Conservation (phyloP, 495 filamentous ascomycete species). For the Penicillium angulare region DNA sequence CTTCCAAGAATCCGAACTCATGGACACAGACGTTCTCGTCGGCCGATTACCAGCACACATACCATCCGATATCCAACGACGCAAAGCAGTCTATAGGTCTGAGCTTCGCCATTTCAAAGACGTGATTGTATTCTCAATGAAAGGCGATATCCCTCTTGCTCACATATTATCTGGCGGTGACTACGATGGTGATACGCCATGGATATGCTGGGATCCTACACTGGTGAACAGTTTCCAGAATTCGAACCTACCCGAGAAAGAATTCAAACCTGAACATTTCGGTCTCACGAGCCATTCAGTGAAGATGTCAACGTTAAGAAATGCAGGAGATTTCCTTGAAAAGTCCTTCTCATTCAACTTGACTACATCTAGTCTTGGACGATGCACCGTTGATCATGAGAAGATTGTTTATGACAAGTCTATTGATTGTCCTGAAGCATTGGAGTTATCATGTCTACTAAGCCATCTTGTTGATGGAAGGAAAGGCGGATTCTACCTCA, state of each 20-base stretch:
- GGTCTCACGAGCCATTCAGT: conserved; percentile 59
- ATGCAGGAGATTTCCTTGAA: conserved; percentile 47
- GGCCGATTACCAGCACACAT: conserved; percentile 80
- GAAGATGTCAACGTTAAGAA: conserved; percentile 28
- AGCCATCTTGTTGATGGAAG: conserved; percentile 77
- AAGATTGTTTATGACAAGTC: conserved; percentile 63
- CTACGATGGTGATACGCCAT: conserved; percentile 88
- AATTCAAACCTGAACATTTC: conserved; percentile 49
- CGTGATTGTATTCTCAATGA: conserved; percentile 79
- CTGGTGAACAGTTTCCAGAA: conserved; percentile 78
- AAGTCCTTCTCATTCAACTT: conserved; percentile 65
- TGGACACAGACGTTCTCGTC: conserved; percentile 76
- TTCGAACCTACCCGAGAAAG: conserved; percentile 50
- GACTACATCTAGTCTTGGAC: conserved; percentile 63
- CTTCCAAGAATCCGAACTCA: conserved; percentile 58
- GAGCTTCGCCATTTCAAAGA: conserved; percentile 77
- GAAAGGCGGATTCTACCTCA: conserved; percentile 72
- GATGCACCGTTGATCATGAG: conserved; percentile 74
- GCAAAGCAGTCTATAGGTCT: conserved; percentile 59
- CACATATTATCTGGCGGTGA: conserved; percentile 87
- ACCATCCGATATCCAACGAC: conserved; percentile 79
- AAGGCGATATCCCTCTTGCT: conserved; percentile 69
- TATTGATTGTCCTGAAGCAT: conserved; percentile 53
- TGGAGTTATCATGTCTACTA: conserved; percentile 65
- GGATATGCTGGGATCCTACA: conserved; percentile 84